A percentile compares a stretch with the other conserved stretches of the same genome.
Conservation (phyloP, 768 basidiomycete species). For the Omphalotus guepiniiformis region DNA sequence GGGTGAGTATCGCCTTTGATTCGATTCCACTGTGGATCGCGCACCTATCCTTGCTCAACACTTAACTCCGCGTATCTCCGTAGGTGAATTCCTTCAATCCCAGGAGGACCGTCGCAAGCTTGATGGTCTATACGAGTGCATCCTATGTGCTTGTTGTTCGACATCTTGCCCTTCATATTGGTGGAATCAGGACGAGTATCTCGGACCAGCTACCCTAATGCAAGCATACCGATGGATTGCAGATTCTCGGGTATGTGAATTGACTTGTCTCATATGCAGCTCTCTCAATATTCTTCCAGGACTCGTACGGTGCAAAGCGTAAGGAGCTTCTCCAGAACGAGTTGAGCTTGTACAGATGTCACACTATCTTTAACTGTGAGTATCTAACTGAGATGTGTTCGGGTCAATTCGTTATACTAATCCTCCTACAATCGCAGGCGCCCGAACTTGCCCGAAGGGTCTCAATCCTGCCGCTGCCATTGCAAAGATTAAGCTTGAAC, state of each 20-base stretch:
- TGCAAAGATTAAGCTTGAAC: conserved; percentile 89
- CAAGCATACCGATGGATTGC: conserved; percentile 98
- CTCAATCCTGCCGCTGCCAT: conserved; percentile 91
- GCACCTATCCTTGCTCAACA: background rate
- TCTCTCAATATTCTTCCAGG: conserved; percentile 37
- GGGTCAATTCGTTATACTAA: conserved; percentile 2
- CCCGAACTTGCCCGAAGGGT: conserved; percentile 96
- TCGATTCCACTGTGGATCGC: too few relatives aligned
- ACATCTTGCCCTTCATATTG: conserved; percentile 97
- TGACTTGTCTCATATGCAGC: background rate
- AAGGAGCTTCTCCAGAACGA: conserved; percentile 94
- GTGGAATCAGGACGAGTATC: conserved; percentile 99
- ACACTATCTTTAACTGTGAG: conserved; percentile 96
- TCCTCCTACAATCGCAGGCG: conserved; percentile 46
- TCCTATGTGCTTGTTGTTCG: conserved; percentile 95
- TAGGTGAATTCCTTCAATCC: conserved; percentile 84
- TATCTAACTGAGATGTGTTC: conserved; percentile 12
- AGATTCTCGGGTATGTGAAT: conserved; percentile 74
- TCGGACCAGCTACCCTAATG: conserved; percentile 96
- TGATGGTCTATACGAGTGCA: conserved; percentile 97
- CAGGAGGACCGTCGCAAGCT: conserved; percentile 91
- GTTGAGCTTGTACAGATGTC: conserved; percentile 95
- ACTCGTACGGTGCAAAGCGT: conserved; percentile 70
- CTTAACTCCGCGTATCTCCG: background rate
- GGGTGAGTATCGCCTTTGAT: conserved; percentile 24